Conservation (phyloP, 2,329 filamentous ascomycete genomes). For the Venturia asperata region DNA sequence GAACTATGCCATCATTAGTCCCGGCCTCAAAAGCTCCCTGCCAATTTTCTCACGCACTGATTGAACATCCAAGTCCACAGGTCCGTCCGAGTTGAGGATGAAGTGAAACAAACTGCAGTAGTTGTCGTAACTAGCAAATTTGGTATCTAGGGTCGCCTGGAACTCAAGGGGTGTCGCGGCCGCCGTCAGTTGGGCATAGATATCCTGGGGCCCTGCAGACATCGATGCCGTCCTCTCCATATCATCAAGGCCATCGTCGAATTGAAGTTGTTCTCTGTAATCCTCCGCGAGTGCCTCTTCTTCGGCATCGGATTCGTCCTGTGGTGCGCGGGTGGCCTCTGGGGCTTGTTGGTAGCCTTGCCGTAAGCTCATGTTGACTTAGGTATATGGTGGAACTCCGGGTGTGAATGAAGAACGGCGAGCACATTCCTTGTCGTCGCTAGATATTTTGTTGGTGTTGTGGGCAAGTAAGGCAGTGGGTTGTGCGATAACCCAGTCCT, state of each 20-base stretch:
- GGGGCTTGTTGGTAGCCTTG: constrained; percentile 31
- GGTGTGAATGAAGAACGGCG: not conserved
- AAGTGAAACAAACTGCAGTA: constrained; percentile 99
- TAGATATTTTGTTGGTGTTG: not conserved
- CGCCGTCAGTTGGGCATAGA: constrained; percentile 83
- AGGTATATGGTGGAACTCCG: not conserved
- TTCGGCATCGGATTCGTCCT: constrained; percentile 87
- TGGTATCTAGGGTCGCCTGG: constrained; percentile 88
- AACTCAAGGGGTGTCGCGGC: constrained; percentile 95
- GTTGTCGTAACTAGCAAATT: constrained; percentile 97
- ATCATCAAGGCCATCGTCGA: constrained; percentile 64
- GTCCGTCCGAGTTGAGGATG: constrained; percentile 98
- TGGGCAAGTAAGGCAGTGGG: not conserved
- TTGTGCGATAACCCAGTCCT: no score
- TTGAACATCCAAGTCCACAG: constrained; percentile 91
- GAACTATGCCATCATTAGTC: constrained; percentile 52
- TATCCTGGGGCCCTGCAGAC: constrained; percentile 64
- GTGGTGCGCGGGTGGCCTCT: constrained; percentile 36
- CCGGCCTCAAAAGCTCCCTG: constrained; percentile 5
- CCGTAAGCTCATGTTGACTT: constrained; percentile 30
- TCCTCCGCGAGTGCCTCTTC: constrained; percentile 94
- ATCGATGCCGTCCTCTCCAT: constrained; percentile 59
- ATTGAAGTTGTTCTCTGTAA: constrained; percentile 93
- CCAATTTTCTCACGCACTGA: constrained; percentile 58
- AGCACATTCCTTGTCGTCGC: not conserved